phyloP scores from a whole-genome alignment of 176 grass and related monocot genomes.

The Carex pumila region DNA sequence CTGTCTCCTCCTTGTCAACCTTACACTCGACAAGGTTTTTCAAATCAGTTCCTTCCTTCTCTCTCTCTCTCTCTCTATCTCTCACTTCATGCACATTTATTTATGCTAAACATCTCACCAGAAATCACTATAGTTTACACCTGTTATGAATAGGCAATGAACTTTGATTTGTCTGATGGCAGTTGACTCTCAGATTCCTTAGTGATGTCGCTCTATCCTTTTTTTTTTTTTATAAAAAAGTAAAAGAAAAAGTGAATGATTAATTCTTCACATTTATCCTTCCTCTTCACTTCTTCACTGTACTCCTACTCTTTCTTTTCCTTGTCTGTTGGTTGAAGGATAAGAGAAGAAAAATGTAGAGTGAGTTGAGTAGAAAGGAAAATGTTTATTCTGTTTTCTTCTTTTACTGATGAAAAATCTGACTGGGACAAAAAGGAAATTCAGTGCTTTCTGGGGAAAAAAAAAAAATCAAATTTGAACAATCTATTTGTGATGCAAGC shows the following conservation, averaged over 20 bases:
- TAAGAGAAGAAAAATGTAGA: background rate
- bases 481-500: background rate
- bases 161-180: background rate
- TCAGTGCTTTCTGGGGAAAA: background rate
- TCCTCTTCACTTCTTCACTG: background rate
- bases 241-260: background rate
- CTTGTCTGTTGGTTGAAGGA: background rate
- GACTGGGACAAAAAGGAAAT: background rate
- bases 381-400: background rate
- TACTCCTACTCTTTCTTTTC: background rate
- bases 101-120: background rate
- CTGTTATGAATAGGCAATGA: background rate
- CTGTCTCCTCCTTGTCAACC: constrained; percentile 98
- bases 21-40: constrained; percentile 88
- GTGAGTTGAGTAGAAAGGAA: background rate
- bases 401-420: background rate
- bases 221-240: background rate
- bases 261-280: background rate
- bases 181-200: background rate
- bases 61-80: background rate
- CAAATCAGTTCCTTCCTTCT: background rate
- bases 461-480: background rate
- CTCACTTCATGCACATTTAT: background rate
- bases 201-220: background rate
- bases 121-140: background rate